Evolutionary conservation across 306 rosid species (phyloP), one percentile per base, ranked within the genome.

Genomic region (Sophora flavescens): DNA sequence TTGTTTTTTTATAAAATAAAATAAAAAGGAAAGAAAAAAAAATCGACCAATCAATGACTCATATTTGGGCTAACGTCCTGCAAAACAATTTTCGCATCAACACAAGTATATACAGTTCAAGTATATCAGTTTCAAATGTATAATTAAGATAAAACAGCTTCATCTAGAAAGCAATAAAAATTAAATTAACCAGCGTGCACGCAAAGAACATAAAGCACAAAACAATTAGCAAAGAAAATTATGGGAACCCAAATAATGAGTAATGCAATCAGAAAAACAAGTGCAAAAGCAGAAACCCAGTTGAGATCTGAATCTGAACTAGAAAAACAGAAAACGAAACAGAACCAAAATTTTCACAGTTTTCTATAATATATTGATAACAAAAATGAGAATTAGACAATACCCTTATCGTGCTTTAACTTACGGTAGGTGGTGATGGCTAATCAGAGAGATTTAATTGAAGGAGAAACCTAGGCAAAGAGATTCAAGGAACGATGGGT

Each of bases 261-360:
- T 30, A 78, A 68, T 57, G 83, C 85, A 74, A 44, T 80, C 69
- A 57, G 35, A 11, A 78, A 68, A 50, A 44, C 22, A 76, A 76
- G n/a, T 52, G 38, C 61, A 72, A 72, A 76, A 65, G 11, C 36
- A 80, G 26, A 67, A 77, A 52, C 74, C 63, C 44, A 63, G 22
- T 16, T 6, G 66, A 74, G 83, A 77, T 77, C 84, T 75, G 75
- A 78, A 71, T 42, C 78, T 9, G 38, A 70, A 75, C 28, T 32
- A 30, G 2, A 41, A 48, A 70, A 65, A 4, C 56, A 80, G 28
- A 51, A 52, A 53, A 51, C 15, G 45, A 76, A 80, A 61, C 64
- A 72, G 14, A 32, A 54, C 48, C 36, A 63, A 8, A 52, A 75
- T 2, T 0, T 59, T 14, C 6, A 7, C 14, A 4, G 2, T 60